Conservation (phyloP, 2,329 filamentous ascomycete genomes). For the Aspergillus sp. region DNA sequence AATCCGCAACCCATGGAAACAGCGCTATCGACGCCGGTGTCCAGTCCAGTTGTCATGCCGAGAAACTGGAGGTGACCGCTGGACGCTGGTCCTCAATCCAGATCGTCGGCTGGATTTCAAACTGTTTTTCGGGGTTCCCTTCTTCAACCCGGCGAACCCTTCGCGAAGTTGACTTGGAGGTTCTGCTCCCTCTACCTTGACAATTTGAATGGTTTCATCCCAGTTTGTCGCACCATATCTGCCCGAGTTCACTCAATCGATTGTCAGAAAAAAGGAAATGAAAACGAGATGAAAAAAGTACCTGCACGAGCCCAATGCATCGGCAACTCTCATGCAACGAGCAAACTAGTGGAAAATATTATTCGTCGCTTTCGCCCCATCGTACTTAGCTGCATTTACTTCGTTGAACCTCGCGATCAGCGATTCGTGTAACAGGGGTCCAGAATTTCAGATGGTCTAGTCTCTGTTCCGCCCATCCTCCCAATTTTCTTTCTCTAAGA, state of each 20-base stretch:
- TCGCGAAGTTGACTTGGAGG: not conserved
- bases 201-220: not conserved
- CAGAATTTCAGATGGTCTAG: slow-evolving; percentile 7
- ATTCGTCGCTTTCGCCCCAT: slow-evolving; percentile 4
- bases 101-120: not conserved
- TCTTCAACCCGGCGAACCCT: not conserved
- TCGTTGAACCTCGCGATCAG: slow-evolving; percentile 7
- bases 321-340: slow-evolving; percentile 5
- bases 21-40: not conserved
- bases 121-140: not conserved
- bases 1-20: not conserved
- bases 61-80: not conserved
- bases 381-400: slow-evolving; percentile 1
- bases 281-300: slow-evolving; percentile 1
- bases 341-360: not conserved
- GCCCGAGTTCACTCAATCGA: not conserved
- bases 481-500: not conserved
- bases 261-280: not conserved
- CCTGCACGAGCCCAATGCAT: slow-evolving; percentile 6
- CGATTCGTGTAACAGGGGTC: slow-evolving; percentile 11
- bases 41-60: not conserved
- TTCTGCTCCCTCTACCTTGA: not conserved
- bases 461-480: not conserved
- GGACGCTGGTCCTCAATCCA: not conserved
- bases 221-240: not conserved